Evolutionary conservation across 2,329 filamentous ascomycete species (phyloP).

Genomic region (Neofusicoccum kwambonambiense): DNA sequence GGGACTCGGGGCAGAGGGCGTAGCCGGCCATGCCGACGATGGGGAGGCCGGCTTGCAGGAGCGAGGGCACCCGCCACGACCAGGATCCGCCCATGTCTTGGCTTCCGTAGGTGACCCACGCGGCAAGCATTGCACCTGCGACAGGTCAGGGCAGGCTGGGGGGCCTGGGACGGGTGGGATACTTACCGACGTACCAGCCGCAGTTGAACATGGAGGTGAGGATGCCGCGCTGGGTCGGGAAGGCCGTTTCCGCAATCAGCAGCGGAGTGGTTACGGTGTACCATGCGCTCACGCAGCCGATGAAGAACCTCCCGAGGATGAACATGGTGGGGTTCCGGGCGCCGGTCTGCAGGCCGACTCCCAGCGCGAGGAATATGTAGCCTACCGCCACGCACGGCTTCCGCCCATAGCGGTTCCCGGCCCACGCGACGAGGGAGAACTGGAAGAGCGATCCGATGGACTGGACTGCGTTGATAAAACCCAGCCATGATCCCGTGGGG

Average conservation of each 20-base stretch:
- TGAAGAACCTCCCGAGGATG: not conserved
- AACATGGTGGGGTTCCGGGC: not conserved
- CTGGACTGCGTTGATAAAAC: conserved; percentile 22
- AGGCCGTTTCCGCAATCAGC: not conserved
- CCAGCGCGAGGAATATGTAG: not conserved
- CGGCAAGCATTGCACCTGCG: conserved; percentile 42
- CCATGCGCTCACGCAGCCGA: not conserved
- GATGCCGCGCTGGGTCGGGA: not conserved
- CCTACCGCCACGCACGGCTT: conserved; percentile 2
- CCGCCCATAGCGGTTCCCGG: not conserved
- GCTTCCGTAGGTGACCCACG: conserved; percentile 48
- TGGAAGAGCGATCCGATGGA: not conserved
- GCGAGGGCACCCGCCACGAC: conserved; percentile 33
- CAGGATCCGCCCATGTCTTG: conserved; percentile 42
- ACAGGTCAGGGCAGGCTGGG: too few species aligned
- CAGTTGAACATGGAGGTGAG: not conserved
- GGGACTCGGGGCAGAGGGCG: conserved; percentile 54
- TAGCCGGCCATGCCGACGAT: conserved; percentile 42
- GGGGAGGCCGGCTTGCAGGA: conserved; percentile 50
- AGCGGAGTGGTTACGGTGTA: not conserved
- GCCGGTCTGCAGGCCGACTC: not conserved
- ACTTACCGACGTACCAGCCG: conserved; percentile 2
- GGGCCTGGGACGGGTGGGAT: not conserved
- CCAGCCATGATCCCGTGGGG: conserved; percentile 24
- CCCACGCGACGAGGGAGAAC: not conserved